Evolutionary conservation across 2,329 filamentous ascomycete species (phyloP).

Genomic region (Byssoonygena ceratinophila): DNA sequence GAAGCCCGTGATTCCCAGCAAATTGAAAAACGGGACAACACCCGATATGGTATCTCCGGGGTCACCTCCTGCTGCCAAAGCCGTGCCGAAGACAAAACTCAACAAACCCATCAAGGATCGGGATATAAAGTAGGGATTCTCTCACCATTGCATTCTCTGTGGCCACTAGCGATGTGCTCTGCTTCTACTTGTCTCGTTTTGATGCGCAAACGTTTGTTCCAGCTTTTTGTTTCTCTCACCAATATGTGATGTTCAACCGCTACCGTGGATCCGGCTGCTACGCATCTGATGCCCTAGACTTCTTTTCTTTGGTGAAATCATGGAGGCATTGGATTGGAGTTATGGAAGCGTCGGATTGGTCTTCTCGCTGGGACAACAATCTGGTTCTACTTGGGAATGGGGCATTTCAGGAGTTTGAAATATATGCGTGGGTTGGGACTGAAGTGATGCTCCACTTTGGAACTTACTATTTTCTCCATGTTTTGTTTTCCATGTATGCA

Average conservation of each 20-base stretch:
- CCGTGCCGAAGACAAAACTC: slow-evolving; percentile 2
- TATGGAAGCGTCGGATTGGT: not conserved
- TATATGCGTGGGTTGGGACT: not conserved
- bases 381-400: not conserved
- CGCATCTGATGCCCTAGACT: not conserved
- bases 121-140: not conserved
- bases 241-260: not conserved
- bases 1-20: slow-evolving; percentile 32
- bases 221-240: not conserved
- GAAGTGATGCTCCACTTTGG: not conserved
- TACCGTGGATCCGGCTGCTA: not conserved
- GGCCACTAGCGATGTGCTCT: not conserved
- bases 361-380: not conserved
- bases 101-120: slow-evolving; percentile 9
- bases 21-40: slow-evolving; percentile 35
- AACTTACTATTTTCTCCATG: not conserved
- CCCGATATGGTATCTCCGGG: slow-evolving; percentile 21
- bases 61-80: not conserved
- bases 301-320: not conserved
- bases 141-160: not conserved
- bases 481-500: not conserved
- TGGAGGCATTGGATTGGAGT: slow-evolving; percentile 2
- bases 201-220: not conserved
- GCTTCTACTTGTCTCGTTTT: not conserved
- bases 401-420: slow-evolving; percentile 8